Base-by-base conservation (phyloP, 1,139 yeast species). In the Diutina neorugosa region DNA sequence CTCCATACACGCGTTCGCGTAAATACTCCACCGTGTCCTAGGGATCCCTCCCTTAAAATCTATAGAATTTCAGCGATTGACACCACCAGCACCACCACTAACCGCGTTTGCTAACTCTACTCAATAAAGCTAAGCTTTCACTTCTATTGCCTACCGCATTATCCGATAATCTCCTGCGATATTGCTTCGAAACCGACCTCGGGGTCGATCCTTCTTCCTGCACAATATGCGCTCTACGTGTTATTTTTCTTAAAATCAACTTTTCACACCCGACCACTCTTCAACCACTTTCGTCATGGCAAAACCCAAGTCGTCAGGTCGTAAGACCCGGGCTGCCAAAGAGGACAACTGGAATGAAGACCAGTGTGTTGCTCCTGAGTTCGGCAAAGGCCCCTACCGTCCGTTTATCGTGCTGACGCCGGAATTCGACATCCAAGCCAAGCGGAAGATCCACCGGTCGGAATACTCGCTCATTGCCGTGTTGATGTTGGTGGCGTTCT, bases 401-500 rank as follows among this genome's bases (percentile, higher is more conserved):
- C 23, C 50, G 12, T 46, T 12, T 23, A 14, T 46, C 8, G 37
- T 46, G 21, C 50, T 46, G 50, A 46, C 50, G 9, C 50, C 50
- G 6, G 16, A n/a, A 8, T 9, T 34, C 41, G 50, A 46, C 7
- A n/a, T 27, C 37, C 14, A 12, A 21, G 20, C n/a, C 9, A 46
- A 27, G 40, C 50, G 50, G 14, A n/a, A 19, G 6, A 5, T 46
- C 12, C 50, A 46, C 40, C 40, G 20, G 40, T 27, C 40, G n/a
- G 50, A 46, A 16, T 46, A 46, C 50, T 41, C 18, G 31, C 27
- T 46, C 37, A 27, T 46, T 8, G n/a, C n/a, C 37, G 40, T 46
- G 50, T 61, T 65, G 49, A 41, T 61, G 21, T 55, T 69, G 16
- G 51, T 63, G 6, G 62, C 66, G 1, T 37, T 62, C 11, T 64